Evolutionary conservation across 768 basidiomycete genomes (phyloP).

Genomic region (Tremella yokohamensis): DNA sequence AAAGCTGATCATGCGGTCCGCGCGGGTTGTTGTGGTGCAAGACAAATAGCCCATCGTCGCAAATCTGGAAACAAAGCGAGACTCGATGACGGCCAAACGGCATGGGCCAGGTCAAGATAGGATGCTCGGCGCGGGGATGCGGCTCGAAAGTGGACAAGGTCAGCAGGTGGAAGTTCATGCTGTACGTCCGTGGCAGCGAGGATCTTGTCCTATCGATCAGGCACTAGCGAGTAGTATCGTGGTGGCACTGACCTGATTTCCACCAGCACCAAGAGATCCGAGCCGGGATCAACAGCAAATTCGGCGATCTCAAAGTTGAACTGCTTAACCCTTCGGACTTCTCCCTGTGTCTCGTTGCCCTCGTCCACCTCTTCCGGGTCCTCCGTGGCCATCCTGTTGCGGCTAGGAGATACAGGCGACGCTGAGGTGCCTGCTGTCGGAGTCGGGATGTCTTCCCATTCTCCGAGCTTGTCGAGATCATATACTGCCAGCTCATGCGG

Average conservation of each 20-base stretch:
- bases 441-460: conserved; percentile 36
- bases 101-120: conserved; percentile 27
- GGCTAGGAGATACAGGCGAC: background rate
- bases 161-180: conserved; percentile 38
- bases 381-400: background rate
- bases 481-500: conserved; percentile 40
- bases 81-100: conserved; percentile 7
- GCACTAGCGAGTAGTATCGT: background rate
- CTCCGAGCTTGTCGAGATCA: conserved; percentile 33
- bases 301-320: conserved; percentile 43
- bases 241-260: conserved; percentile 34
- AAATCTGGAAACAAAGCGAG: conserved; percentile 39
- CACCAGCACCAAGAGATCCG: conserved; percentile 43
- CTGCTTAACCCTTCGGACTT: conserved; percentile 21
- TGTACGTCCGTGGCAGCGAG: conserved; percentile 6
- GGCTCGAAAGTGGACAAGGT: conserved; percentile 39
- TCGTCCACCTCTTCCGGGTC: conserved; percentile 20
- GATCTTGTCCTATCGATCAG: conserved; percentile 5
- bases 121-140: conserved; percentile 37
- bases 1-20: conserved; percentile 25
- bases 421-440: background rate
- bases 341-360: conserved; percentile 21
- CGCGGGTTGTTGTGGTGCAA: conserved; percentile 21
- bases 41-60: conserved; percentile 40
- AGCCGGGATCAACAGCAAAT: conserved; percentile 49